A percentile compares a stretch with the other conserved stretches of the same genome.
Evolutionary conservation across 1,139 yeast genomes (phyloP).

Genomic region (Dujonia santamariae): DNA sequence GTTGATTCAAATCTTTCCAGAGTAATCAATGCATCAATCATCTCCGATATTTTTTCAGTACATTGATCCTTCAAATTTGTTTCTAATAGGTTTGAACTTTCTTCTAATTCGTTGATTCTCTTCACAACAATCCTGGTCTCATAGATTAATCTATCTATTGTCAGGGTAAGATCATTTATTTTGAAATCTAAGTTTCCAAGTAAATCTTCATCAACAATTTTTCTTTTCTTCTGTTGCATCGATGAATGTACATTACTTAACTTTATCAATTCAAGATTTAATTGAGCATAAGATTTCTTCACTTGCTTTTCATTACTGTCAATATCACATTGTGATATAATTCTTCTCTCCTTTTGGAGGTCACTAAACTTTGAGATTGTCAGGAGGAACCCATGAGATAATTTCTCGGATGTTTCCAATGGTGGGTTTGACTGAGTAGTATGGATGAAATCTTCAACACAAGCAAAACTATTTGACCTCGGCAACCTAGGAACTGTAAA

Average conservation of each 20-base stretch:
- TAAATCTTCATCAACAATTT: constrained; percentile 32
- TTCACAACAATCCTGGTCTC: constrained; percentile 72
- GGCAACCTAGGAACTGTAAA: too few relatives aligned
- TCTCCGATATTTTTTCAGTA: constrained; percentile 20
- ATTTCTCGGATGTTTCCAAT: constrained; percentile 22
- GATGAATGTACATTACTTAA: constrained; percentile 27
- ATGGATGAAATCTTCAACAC: constrained; percentile 33
- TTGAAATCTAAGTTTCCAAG: constrained; percentile 41
- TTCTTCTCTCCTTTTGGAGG: not conserved
- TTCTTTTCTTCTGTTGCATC: constrained; percentile 27
- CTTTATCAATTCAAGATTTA: constrained; percentile 31
- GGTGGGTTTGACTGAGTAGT: constrained; percentile 3
- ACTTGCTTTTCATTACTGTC: constrained; percentile 13
- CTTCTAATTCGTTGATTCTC: constrained; percentile 79
- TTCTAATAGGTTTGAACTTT: constrained; percentile 50
- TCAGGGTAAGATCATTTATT: constrained; percentile 60
- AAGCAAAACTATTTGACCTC: constrained; percentile 47
- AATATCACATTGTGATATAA: not conserved
- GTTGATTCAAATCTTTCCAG: constrained; percentile 34
- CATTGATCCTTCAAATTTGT: constrained; percentile 33
- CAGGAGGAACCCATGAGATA: constrained; percentile 20
- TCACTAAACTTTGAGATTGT: constrained; percentile 19
- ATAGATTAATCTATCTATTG: constrained; percentile 75
- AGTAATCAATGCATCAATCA: constrained; percentile 36
- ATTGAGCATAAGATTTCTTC: constrained; percentile 22